Percentiles rank a stretch among this genome's conserved stretches.
phyloP scores from a whole-genome alignment of 225 moss, liverwort and hornwort species.

The Asterella californica region DNA sequence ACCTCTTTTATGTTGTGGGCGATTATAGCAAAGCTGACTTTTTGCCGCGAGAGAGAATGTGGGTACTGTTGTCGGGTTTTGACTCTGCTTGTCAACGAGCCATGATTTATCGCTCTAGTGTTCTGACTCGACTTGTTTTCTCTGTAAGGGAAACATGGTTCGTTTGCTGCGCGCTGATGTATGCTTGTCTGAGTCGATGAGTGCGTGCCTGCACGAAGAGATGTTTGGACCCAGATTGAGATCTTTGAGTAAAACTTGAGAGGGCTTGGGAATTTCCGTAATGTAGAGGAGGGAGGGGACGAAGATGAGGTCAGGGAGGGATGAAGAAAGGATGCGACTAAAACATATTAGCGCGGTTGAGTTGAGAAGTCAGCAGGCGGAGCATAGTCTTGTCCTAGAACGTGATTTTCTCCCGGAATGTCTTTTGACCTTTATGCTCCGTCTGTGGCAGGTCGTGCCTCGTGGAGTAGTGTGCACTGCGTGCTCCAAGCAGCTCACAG shows the following conservation, averaged over 20 bases:
- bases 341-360: not conserved
- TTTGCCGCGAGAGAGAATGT: not conserved
- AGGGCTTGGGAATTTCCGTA: not conserved
- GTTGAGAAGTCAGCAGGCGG: not conserved
- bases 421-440: not conserved
- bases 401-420: not conserved
- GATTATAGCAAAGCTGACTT: not conserved
- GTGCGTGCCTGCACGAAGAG: not conserved
- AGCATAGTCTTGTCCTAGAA: not conserved
- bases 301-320: not conserved
- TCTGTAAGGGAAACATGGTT: not conserved
- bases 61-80: not conserved
- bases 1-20: not conserved
- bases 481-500: not conserved
- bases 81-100: not conserved
- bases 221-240: not conserved
- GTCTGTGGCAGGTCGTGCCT: conserved; percentile 4
- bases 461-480: not conserved
- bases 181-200: not conserved
- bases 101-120: not conserved
- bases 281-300: not conserved
- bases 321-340: not conserved
- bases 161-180: not conserved
- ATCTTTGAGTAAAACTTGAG: not conserved
- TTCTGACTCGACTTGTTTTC: not conserved